A percentile compares a stretch with the other conserved stretches of the same genome.
Evolutionary conservation across 306 rosid species (phyloP).

Genomic region (Fagus sylvatica): DNA sequence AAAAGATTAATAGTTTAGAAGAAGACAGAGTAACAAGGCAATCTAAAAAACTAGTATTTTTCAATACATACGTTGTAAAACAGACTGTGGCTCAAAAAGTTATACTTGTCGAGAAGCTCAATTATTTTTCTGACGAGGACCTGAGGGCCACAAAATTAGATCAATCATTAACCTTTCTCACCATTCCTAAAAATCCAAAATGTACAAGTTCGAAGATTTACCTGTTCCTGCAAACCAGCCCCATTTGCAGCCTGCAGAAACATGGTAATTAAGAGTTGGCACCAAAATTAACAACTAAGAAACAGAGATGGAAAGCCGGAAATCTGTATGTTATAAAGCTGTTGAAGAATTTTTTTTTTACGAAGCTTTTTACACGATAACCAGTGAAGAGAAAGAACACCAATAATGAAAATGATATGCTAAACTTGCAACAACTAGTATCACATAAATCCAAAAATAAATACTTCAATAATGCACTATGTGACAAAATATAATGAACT

Average conservation of each 20-base stretch:
- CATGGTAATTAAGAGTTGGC: constrained; percentile 19
- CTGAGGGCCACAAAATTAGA: constrained; percentile 41
- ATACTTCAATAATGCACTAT: not conserved
- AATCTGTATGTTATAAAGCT: not conserved
- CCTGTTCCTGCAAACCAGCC: constrained; percentile 73
- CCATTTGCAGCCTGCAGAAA: constrained; percentile 50
- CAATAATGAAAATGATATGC: not conserved
- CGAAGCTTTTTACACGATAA: not conserved
- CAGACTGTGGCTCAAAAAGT: constrained; percentile 62
- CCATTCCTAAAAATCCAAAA: not conserved
- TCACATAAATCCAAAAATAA: not conserved
- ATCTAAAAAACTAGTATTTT: constrained; percentile 7
- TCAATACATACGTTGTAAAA: constrained; percentile 76
- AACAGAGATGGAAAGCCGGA: not conserved
- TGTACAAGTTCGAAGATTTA: constrained; percentile 3
- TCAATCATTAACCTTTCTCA: constrained; percentile 16
- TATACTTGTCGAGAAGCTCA: constrained; percentile 78
- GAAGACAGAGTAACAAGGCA: constrained; percentile 1
- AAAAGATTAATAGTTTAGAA: not conserved
- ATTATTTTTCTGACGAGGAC: constrained; percentile 71
- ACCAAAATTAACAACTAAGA: constrained; percentile 14
- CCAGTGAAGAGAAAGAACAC: not conserved
- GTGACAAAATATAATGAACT: not conserved
- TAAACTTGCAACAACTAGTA: not conserved
- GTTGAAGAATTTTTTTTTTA: not conserved